Percentiles rank a stretch among this genome's conserved stretches.
Evolutionary conservation across 805 yeast species (phyloP).

Genomic region (Cyberlindnera xylosilytica): DNA sequence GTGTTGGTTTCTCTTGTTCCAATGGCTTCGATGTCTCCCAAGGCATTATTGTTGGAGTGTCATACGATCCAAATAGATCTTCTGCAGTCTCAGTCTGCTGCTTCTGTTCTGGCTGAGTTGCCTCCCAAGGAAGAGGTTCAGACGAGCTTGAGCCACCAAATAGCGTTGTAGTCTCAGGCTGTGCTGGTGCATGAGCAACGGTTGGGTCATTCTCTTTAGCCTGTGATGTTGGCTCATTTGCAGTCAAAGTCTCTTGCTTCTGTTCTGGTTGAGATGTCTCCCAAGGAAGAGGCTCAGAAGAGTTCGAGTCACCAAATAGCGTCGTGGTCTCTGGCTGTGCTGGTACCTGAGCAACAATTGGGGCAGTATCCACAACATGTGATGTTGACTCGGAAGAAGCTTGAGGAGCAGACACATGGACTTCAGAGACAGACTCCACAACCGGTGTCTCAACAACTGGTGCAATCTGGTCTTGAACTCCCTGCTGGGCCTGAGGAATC

Average conservation of each 20-base stretch:
- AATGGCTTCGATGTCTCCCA: constrained; percentile 1
- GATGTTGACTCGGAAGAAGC: too few species aligned
- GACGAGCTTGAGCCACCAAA: background rate
- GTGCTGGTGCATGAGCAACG: background rate
- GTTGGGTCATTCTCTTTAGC: background rate
- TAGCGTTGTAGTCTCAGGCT: background rate
- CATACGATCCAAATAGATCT: constrained; percentile 5
- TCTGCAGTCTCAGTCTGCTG: too few species aligned
- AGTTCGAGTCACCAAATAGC: background rate
- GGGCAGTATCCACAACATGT: background rate
- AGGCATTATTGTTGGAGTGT: background rate
- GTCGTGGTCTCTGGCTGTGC: background rate
- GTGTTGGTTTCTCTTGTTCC: constrained; percentile 16
- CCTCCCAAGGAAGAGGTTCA: constrained; percentile 5
- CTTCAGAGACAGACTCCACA: too few species aligned
- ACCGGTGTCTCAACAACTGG: background rate
- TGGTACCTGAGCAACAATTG: background rate
- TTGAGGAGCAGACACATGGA: too few species aligned
- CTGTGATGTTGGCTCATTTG: too few species aligned
- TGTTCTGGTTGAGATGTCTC: background rate
- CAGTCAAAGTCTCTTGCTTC: too few species aligned
- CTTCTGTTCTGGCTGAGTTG: background rate
- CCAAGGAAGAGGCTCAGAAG: constrained; percentile 6
- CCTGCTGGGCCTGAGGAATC: background rate
- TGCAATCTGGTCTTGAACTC: background rate